Conservation (phyloP, 2,329 filamentous ascomycete species). For the Aspergillus tanneri region DNA sequence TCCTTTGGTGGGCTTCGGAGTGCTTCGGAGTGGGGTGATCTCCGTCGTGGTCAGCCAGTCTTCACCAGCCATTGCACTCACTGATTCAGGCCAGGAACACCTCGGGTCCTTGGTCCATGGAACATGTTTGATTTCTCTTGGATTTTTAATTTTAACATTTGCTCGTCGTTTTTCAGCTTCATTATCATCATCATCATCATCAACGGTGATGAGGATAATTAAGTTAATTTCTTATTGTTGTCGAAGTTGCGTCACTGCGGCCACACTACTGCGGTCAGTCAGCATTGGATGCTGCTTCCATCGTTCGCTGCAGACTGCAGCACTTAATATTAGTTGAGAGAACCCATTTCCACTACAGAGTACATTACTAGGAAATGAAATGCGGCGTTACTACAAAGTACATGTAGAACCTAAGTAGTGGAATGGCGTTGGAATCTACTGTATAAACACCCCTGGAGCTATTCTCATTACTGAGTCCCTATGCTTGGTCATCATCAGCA, state of each 20-base stretch:
- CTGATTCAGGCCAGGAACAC: conserved; percentile 26
- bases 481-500: neutral
- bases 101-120: conserved; percentile 23
- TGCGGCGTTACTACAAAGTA: neutral
- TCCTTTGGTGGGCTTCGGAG: conserved; percentile 21
- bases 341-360: too few relatives aligned
- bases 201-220: neutral
- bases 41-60: conserved; percentile 24
- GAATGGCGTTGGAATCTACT: neutral
- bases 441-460: neutral
- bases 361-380: too few relatives aligned
- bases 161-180: neutral
- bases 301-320: conserved; percentile 9
- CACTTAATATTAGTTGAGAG: too few relatives aligned
- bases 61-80: conserved; percentile 23
- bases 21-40: conserved; percentile 26
- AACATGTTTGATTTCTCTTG: conserved; percentile 11
- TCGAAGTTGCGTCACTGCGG: conserved; percentile 12
- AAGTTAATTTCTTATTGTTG: conserved; percentile 2
- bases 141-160: conserved; percentile 6
- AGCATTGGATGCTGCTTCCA: conserved; percentile 8
- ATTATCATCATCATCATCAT: too few relatives aligned
- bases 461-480: neutral
- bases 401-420: neutral
- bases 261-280: conserved; percentile 14